Conservation (phyloP, 2,329 filamentous ascomycete genomes). For the Aspergillus sp. region DNA sequence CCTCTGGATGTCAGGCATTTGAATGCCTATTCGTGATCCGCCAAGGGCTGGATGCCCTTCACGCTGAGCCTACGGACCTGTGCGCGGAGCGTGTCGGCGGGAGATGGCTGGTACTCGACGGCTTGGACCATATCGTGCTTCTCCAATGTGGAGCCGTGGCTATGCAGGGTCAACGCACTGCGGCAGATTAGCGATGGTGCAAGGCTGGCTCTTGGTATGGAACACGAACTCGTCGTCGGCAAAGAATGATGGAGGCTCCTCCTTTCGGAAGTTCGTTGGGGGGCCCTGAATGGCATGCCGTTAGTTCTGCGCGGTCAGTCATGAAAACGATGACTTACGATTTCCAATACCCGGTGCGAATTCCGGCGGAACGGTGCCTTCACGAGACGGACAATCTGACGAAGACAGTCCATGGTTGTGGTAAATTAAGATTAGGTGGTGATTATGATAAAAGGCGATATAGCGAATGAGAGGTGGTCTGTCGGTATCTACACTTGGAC, state of each 20-base stretch:
- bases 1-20: too few relatives aligned
- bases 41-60: conserved; percentile 20
- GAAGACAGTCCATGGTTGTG: conserved; percentile 39
- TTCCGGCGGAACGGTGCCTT: conserved; percentile 32
- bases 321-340: conserved; percentile 32
- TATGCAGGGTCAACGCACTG: too few relatives aligned
- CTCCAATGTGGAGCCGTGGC: conserved; percentile 26
- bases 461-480: background rate
- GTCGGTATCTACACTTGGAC: conserved; percentile 7
- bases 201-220: too few relatives aligned
- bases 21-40: conserved; percentile 15
- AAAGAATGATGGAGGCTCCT: conserved; percentile 40
- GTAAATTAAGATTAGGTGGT: background rate
- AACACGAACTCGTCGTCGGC: too few relatives aligned
- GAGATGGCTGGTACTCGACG: conserved; percentile 26
- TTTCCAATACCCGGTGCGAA: conserved; percentile 31
- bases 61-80: conserved; percentile 31
- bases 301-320: conserved; percentile 1
- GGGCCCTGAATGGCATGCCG: conserved; percentile 33
- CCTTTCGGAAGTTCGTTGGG: conserved; percentile 45
- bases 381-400: conserved; percentile 33
- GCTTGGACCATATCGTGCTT: conserved; percentile 28
- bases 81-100: conserved; percentile 27
- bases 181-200: too few relatives aligned
- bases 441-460: background rate